Evolutionary conservation across 768 basidiomycete genomes (phyloP).

Genomic region (Lactifluus pinguis): DNA sequence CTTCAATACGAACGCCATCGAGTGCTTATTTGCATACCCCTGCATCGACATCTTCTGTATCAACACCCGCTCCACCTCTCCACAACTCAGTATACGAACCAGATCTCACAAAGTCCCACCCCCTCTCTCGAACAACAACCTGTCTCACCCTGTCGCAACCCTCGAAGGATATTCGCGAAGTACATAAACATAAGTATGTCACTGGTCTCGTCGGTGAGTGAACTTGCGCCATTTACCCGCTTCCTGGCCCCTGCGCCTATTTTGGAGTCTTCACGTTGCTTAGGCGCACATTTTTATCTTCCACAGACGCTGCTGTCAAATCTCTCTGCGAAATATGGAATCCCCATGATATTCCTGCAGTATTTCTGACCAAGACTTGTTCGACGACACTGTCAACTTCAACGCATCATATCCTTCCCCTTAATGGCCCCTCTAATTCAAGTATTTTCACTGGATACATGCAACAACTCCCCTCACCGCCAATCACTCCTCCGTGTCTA

Average conservation of each 20-base stretch:
- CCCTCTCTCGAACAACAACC: conserved; percentile 26
- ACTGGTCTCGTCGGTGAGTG: conserved; percentile 61
- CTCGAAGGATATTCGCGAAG: conserved; percentile 32
- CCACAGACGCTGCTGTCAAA: conserved; percentile 68
- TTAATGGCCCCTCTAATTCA: conserved; percentile 21
- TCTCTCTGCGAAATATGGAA: conserved; percentile 75
- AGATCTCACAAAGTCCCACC: conserved; percentile 23
- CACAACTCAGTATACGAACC: conserved; percentile 26
- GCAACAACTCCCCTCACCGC: conserved; percentile 43
- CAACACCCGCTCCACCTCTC: conserved; percentile 16
- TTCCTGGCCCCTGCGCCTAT: conserved; percentile 1
- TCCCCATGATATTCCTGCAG: conserved; percentile 59
- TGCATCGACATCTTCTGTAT: conserved; percentile 17
- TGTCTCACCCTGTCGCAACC: conserved; percentile 19
- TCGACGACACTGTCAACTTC: conserved; percentile 9
- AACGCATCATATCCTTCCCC: conserved; percentile 20
- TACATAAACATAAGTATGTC: conserved; percentile 57
- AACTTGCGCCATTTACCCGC: conserved; percentile 1
- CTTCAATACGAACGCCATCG: conserved; percentile 31
- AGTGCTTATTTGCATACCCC: conserved; percentile 25
- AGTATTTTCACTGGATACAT: conserved; percentile 24
- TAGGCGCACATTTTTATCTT: neutral
- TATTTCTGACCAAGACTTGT: conserved; percentile 36
- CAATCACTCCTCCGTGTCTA: conserved; percentile 41
- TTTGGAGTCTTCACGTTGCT: neutral